A percentile compares a stretch with the other conserved stretches of the same genome.
Conservation (phyloP, 83 land plant species). For the Isoetes engelmannii region DNA sequence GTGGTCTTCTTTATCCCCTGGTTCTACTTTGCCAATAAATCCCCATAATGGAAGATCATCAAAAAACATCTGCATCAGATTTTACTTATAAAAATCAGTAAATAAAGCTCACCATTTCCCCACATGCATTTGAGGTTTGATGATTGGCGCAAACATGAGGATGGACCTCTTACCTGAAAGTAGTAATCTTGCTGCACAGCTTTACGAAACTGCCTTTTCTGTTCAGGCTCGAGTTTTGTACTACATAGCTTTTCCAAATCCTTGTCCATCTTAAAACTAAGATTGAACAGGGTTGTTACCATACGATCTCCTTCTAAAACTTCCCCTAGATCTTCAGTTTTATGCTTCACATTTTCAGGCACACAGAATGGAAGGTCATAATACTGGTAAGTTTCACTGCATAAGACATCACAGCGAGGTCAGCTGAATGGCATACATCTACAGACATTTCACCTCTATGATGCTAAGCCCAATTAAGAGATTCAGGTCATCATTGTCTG, state of each 20-base stretch:
- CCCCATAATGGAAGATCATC: slow-evolving; percentile 89
- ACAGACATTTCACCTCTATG: no score
- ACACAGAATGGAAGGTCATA: slow-evolving; percentile 68
- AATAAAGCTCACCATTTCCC: no score
- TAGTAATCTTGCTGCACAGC: slow-evolving; percentile 72
- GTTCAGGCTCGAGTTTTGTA: slow-evolving; percentile 39
- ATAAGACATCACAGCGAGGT: no score
- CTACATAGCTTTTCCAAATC: slow-evolving; percentile 45
- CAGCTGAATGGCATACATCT: no score
- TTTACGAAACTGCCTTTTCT: slow-evolving; percentile 43
- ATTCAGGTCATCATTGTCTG: no score
- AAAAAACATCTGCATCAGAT: slow-evolving; percentile 55
- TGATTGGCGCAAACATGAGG: no score
- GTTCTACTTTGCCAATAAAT: slow-evolving; percentile 57
- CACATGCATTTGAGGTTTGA: no score
- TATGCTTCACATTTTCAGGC: slow-evolving; percentile 47
- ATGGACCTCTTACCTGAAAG: slow-evolving; percentile 29
- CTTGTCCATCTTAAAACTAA: slow-evolving; percentile 47
- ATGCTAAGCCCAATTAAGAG: no score
- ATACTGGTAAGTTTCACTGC: slow-evolving; percentile 79
- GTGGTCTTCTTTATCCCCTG: slow-evolving; percentile 33
- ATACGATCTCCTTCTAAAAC: slow-evolving; percentile 77
- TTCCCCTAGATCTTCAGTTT: slow-evolving; percentile 64
- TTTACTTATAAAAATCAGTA: no score
- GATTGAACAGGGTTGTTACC: slow-evolving; percentile 61